Percentiles rank a stretch among this genome's conserved stretches.
Evolutionary conservation across 192 early-diverging fungal species (phyloP).

Genomic region (Mortierella antarctica): DNA sequence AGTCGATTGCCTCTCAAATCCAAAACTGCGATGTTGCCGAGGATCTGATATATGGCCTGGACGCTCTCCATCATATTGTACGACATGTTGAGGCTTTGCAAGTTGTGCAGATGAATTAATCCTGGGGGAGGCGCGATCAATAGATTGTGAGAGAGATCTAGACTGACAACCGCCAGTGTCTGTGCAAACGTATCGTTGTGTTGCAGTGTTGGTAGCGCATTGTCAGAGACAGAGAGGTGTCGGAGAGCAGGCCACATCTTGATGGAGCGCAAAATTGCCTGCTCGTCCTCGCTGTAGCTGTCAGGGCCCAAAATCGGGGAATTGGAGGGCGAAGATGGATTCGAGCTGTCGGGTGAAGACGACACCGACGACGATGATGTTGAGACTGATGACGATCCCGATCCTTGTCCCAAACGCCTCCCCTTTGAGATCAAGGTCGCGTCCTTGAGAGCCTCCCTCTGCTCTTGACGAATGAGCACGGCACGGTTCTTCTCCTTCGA

Average conservation of each 20-base stretch:
- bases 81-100: constrained; percentile 61
- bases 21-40: constrained; percentile 64
- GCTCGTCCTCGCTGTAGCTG: constrained; percentile 20
- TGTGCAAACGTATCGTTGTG: constrained; percentile 52
- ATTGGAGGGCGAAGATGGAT: constrained; percentile 22
- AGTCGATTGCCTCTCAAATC: constrained; percentile 64
- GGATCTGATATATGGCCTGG: constrained; percentile 57
- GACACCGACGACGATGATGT: constrained; percentile 5
- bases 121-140: constrained; percentile 57
- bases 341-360: constrained; percentile 21
- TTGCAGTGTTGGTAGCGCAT: constrained; percentile 56
- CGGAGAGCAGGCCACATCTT: constrained; percentile 54
- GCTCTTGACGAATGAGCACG: constrained; percentile 42
- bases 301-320: constrained; percentile 2
- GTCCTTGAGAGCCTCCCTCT: constrained; percentile 40
- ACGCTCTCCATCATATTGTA: constrained; percentile 67
- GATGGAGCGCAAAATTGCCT: constrained; percentile 29
- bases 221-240: constrained; percentile 61
- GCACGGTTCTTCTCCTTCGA: constrained; percentile 39
- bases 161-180: constrained; percentile 51
- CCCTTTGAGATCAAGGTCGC: constrained; percentile 4
- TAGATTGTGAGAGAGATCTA: constrained; percentile 66
- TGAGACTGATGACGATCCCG: constrained; percentile 5
- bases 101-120: constrained; percentile 58
- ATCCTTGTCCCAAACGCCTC: constrained; percentile 6